Conservation (phyloP, 2,329 filamentous ascomycete species). For the Tolypocladium capitatum region DNA sequence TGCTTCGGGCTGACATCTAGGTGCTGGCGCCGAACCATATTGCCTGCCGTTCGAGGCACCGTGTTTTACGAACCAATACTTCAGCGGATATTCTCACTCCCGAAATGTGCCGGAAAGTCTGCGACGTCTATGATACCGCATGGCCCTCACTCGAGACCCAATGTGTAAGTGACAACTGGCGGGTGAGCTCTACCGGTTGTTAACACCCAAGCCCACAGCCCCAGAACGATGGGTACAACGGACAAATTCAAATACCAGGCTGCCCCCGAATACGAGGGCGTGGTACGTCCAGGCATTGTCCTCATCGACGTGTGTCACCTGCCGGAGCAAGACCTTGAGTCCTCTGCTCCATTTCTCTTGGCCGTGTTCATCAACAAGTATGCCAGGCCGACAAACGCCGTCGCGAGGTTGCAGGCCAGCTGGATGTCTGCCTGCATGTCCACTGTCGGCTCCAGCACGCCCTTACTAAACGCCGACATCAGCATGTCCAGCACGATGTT, state of each 20-base stretch:
- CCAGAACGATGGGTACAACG: constrained; percentile 35
- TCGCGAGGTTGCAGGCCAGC: too few relatives aligned
- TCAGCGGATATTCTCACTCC: not conserved
- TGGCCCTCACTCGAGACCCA: not conserved
- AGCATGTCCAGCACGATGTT: too few relatives aligned
- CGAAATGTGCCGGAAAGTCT: not conserved
- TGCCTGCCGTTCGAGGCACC: not conserved
- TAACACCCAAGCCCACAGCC: constrained; percentile 38
- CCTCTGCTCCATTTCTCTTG: too few relatives aligned
- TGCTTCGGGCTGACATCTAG: constrained; percentile 3
- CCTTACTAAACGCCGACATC: too few relatives aligned
- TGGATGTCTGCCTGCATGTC: too few relatives aligned
- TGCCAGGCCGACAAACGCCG: too few relatives aligned
- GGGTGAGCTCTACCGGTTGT: constrained; percentile 27
- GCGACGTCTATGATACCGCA: not conserved
- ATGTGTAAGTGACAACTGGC: constrained; percentile 9
- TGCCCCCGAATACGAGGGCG: constrained; percentile 58
- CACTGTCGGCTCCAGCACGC: too few relatives aligned
- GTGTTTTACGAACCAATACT: not conserved
- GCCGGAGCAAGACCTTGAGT: too few relatives aligned
- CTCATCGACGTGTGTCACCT: too few relatives aligned
- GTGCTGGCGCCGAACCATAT: not conserved
- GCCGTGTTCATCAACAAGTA: too few relatives aligned
- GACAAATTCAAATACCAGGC: constrained; percentile 53
- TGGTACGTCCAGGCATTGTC: constrained; percentile 51